Evolutionary conservation across 768 basidiomycete species (phyloP).

Genomic region (Lyophyllum decastes): DNA sequence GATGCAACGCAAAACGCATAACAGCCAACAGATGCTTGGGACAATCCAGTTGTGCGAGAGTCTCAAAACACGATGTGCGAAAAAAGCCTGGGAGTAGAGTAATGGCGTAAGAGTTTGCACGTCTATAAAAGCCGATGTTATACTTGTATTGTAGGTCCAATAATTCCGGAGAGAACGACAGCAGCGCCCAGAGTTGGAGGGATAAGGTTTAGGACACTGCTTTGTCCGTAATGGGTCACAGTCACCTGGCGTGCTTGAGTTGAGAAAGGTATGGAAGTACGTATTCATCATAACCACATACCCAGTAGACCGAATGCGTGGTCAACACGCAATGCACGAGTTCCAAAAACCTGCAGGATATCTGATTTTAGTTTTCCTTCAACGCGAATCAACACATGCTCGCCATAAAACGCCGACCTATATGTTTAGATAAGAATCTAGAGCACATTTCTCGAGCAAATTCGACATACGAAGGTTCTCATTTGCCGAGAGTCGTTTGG

Average conservation of each 20-base stretch:
- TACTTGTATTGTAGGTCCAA: not conserved
- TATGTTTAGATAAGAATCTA: too few species aligned
- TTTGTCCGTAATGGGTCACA: not conserved
- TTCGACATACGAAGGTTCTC: not conserved
- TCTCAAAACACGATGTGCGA: not conserved
- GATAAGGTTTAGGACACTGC: not conserved
- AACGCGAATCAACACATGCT: too few species aligned
- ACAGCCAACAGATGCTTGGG: not conserved
- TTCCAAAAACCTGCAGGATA: constrained; percentile 7
- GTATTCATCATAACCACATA: not conserved
- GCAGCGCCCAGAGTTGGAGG: not conserved
- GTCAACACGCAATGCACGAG: constrained; percentile 8
- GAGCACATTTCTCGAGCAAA: too few species aligned
- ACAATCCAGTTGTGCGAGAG: not conserved
- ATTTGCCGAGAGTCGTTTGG: not conserved
- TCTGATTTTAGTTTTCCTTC: too few species aligned
- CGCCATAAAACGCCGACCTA: constrained; percentile 15
- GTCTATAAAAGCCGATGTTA: not conserved
- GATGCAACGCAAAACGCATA: constrained; percentile 4
- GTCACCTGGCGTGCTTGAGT: not conserved
- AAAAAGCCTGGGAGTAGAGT: not conserved
- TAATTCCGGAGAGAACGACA: not conserved
- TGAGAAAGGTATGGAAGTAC: not conserved
- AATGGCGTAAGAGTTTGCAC: not conserved
- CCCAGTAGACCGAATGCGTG: constrained; percentile 11